Base-by-base conservation (phyloP, 805 yeast species). In the Metschnikowia picachoensis region DNA sequence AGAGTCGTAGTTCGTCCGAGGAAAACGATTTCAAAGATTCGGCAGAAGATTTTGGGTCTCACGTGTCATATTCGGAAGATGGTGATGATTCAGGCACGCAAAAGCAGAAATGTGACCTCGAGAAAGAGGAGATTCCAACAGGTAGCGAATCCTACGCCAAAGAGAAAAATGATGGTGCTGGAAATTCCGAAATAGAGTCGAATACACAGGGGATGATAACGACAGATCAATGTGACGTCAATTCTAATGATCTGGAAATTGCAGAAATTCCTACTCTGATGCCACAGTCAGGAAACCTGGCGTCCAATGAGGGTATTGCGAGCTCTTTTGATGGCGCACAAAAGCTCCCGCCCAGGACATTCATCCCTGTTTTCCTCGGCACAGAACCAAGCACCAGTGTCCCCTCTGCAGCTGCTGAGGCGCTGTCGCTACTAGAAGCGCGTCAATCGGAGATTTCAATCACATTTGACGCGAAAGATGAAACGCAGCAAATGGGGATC, bases 391-490 rank as follows among this genome's bases (percentile, higher is more conserved):
- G 33, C 25, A 17, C 35, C 12, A 45, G 39, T 11, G 12, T 35
- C 4, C 41, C 46, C 8, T 40, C 43, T 8, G 37, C 39, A 8
- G 37, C 40, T 5, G 34, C 14, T 4, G 37, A 29, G 29, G 49
- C 51, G 3, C 28, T 38, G 30, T 47, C 56, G 39, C 69, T 88
- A 50, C 69, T 87, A 32, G 74, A 81, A 39, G 75, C 81, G 39
- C 76, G 88, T 50, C 76, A 77, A 41, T 74, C 76, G 51, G 82
- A 79, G 40, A 78, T 85, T 40, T 72, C 74, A 46, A 72, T 72
- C 43, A 79, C 74, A 32, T 73, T 80, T 39, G 68, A 70, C 28
- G 60, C 74, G 8, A 79, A 77, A 43, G 77, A 82, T 37, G 69
- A 70, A 8, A 66, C 73, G 29, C 78, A 79, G 17, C 78, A 76